These are phyloP conservation scores for Mortierella sp. DNA, from an alignment of 371 early-diverging fungal species.

Conservation along the genomic window DNA sequence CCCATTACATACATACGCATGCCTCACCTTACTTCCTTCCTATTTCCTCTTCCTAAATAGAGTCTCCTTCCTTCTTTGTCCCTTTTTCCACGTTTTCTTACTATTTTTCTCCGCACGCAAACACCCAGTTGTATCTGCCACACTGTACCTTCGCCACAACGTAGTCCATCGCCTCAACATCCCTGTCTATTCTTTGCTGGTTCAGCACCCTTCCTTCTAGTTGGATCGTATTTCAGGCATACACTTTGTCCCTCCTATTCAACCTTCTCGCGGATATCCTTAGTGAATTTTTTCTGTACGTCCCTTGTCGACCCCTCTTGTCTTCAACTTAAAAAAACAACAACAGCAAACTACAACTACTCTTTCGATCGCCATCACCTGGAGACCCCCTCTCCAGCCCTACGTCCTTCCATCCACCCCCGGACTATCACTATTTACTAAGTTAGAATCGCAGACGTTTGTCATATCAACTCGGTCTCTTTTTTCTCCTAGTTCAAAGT, in stretches of 20 bases:
- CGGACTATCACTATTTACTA: slow-evolving; percentile 5
- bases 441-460: neutral
- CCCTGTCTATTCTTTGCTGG: neutral
- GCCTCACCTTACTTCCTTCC: neutral
- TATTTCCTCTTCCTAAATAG: neutral
- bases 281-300: neutral
- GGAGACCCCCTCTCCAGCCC: slow-evolving; percentile 14
- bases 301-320: neutral
- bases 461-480: neutral
- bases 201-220: neutral
- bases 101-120: neutral
- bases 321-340: slow-evolving; percentile 2
- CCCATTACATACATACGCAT: neutral
- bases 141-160: neutral
- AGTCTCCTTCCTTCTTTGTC: neutral
- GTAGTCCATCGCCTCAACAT: neutral
- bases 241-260: neutral
- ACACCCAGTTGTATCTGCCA: neutral
- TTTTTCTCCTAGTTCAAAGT: slow-evolving; percentile 7
- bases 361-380: slow-evolving; percentile 1
- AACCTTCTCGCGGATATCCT: neutral
- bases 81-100: neutral
- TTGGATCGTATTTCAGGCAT: neutral
- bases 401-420: neutral
- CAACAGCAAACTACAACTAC: neutral